These are phyloP conservation scores for Fusarium tanahbumbuense DNA, from an alignment of 2,329 filamentous ascomycete genomes.

Conservation along the genomic window DNA sequence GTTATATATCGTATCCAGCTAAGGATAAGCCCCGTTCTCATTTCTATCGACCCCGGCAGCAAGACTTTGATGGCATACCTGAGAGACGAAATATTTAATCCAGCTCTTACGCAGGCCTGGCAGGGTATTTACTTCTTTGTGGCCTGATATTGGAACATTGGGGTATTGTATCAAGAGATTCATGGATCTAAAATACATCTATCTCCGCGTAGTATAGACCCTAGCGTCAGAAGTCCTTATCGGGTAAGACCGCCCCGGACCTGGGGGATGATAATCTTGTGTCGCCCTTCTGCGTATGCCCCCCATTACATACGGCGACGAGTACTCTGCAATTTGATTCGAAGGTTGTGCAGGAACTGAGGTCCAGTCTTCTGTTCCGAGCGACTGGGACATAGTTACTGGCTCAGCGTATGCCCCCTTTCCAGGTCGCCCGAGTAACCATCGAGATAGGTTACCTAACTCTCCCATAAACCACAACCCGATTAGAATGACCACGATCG, in stretches of 20 bases:
- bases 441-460: slow-evolving; percentile 50
- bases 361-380: slow-evolving; percentile 20
- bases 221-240: neutral
- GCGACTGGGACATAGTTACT: slow-evolving; percentile 19
- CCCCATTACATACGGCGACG: slow-evolving; percentile 6
- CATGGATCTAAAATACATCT: neutral
- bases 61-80: neutral
- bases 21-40: too few relatives aligned
- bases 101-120: neutral
- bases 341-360: slow-evolving; percentile 2
- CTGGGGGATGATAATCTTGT: slow-evolving; percentile 4
- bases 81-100: neutral
- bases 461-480: slow-evolving; percentile 60
- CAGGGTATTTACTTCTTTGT: neutral
- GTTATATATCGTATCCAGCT: neutral
- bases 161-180: neutral
- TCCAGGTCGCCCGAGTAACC: slow-evolving; percentile 43
- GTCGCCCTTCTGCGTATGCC: slow-evolving; percentile 22
- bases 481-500: slow-evolving; percentile 53
- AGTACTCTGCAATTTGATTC: slow-evolving; percentile 14
- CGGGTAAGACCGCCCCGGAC: slow-evolving; percentile 1
- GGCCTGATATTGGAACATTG: neutral
- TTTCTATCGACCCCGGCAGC: neutral
- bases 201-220: neutral
- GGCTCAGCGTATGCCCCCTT: slow-evolving; percentile 23